These are phyloP conservation scores for Mayamaea pseudoterrestris DNA, from an alignment of 108 stramenopile species.

Conservation along the genomic window DNA sequence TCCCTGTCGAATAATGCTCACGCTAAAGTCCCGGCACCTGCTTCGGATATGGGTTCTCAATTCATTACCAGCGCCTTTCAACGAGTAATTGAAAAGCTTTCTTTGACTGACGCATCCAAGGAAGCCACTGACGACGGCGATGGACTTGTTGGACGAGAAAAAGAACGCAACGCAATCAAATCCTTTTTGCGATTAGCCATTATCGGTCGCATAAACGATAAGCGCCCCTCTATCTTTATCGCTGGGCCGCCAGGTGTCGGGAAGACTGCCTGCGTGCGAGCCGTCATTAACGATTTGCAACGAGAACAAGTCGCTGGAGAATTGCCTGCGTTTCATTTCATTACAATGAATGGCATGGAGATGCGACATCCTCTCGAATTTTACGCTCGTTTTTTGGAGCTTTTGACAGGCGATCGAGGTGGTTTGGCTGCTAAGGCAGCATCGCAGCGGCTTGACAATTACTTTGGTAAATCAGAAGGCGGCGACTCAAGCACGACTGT, in stretches of 20 bases:
- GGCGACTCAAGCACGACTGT: conserved; percentile 23
- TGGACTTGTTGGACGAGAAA: conserved; percentile 45
- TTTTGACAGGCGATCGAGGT: conserved; percentile 32
- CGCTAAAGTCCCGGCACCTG: too few relatives aligned
- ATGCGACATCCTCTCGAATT: conserved; percentile 70
- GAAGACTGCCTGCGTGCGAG: conserved; percentile 67
- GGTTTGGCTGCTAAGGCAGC: conserved; percentile 38
- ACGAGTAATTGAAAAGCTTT: conserved; percentile 45
- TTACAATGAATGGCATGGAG: conserved; percentile 81
- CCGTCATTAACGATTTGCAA: conserved; percentile 40
- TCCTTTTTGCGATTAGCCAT: conserved; percentile 52
- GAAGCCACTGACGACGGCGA: conserved; percentile 35
- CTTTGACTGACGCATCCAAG: conserved; percentile 58
- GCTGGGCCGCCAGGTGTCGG: conserved; percentile 77
- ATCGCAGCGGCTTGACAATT: conserved; percentile 34
- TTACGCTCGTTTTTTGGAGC: conserved; percentile 71
- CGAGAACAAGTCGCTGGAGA: conserved; percentile 40
- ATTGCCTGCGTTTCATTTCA: conserved; percentile 54
- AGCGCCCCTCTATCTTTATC: conserved; percentile 45
- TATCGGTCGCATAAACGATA: conserved; percentile 10
- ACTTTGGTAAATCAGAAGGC: conserved; percentile 30
- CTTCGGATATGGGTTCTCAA: too few relatives aligned
- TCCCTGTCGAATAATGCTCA: background rate
- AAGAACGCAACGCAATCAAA: conserved; percentile 41
- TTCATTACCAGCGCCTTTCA: conserved; percentile 50